Evolutionary conservation across 371 early-diverging fungal species (phyloP).

Genomic region (Mortierella sp.): DNA sequence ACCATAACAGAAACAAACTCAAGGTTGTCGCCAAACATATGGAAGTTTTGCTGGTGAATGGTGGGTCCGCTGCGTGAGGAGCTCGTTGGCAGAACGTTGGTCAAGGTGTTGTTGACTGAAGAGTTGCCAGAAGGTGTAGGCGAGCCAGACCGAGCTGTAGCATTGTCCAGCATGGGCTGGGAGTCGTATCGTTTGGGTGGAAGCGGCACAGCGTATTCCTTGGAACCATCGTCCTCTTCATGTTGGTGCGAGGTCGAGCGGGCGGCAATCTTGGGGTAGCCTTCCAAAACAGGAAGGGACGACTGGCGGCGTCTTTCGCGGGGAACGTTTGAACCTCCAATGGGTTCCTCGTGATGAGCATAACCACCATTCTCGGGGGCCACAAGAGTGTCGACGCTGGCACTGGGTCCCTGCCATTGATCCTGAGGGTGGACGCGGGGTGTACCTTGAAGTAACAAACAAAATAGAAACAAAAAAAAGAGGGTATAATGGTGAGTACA

Average conservation of each 20-base stretch:
- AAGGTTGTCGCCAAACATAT: constrained; percentile 43
- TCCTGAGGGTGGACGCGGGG: constrained; percentile 16
- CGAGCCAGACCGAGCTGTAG: constrained; percentile 28
- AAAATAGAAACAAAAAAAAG: not conserved
- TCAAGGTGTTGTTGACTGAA: constrained; percentile 32
- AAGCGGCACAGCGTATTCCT: constrained; percentile 22
- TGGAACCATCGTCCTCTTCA: constrained; percentile 27
- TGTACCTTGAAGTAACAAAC: not conserved
- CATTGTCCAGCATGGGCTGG: constrained; percentile 22
- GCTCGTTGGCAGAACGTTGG: constrained; percentile 22
- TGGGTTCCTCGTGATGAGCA: constrained; percentile 22
- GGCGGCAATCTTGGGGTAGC: constrained; percentile 45
- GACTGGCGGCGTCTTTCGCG: constrained; percentile 44
- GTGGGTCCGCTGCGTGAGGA: constrained; percentile 25
- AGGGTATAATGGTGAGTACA: not conserved
- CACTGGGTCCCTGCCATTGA: constrained; percentile 20
- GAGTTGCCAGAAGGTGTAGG: constrained; percentile 54
- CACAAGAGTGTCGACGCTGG: constrained; percentile 10
- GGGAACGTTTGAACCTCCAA: constrained; percentile 34
- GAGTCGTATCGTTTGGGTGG: constrained; percentile 48
- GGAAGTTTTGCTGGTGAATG: constrained; percentile 40
- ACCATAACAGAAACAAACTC: constrained; percentile 58
- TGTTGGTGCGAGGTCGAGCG: constrained; percentile 50
- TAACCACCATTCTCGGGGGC: constrained; percentile 15
- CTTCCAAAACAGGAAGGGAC: constrained; percentile 31